Conservation (phyloP, 2,329 filamentous ascomycete species). For the Xenosphaeropsis pyriputrescens region DNA sequence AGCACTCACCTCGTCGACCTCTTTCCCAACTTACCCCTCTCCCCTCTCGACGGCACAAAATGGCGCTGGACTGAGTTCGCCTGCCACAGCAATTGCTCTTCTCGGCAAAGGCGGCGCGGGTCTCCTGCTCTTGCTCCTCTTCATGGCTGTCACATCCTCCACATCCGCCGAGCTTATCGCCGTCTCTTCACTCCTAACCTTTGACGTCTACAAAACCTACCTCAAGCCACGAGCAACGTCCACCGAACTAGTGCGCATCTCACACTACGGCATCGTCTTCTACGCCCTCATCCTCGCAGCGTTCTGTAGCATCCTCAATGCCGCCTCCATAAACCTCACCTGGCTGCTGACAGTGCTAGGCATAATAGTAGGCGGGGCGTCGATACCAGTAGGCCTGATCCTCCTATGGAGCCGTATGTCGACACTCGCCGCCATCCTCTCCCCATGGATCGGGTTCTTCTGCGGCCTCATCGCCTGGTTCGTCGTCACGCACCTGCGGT, state of each 20-base stretch:
- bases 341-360: conserved; percentile 25
- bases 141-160: conserved; percentile 30
- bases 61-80: conserved; percentile 17
- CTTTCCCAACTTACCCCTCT: conserved; percentile 19
- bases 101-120: conserved; percentile 21
- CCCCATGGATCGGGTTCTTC: conserved; percentile 20
- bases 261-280: conserved; percentile 19
- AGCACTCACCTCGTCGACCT: conserved; percentile 13
- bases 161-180: conserved; percentile 28
- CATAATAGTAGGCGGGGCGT: conserved; percentile 23
- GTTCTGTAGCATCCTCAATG: conserved; percentile 22
- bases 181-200: conserved; percentile 21
- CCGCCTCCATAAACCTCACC: conserved; percentile 20
- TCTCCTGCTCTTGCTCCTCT: conserved; percentile 24
- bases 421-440: conserved; percentile 19
- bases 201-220: conserved; percentile 24
- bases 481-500: conserved; percentile 19
- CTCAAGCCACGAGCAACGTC: conserved; percentile 19
- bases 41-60: conserved; percentile 16
- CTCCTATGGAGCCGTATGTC: conserved; percentile 24
- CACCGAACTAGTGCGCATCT: conserved; percentile 17
- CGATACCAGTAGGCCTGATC: conserved; percentile 20
- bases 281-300: conserved; percentile 19
- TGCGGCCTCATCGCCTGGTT: conserved; percentile 22
- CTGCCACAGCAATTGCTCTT: conserved; percentile 19